A percentile compares a stretch with the other conserved stretches of the same genome.
Conservation (phyloP, 2,329 filamentous ascomycete genomes). For the Gaeumannomyces tritici region DNA sequence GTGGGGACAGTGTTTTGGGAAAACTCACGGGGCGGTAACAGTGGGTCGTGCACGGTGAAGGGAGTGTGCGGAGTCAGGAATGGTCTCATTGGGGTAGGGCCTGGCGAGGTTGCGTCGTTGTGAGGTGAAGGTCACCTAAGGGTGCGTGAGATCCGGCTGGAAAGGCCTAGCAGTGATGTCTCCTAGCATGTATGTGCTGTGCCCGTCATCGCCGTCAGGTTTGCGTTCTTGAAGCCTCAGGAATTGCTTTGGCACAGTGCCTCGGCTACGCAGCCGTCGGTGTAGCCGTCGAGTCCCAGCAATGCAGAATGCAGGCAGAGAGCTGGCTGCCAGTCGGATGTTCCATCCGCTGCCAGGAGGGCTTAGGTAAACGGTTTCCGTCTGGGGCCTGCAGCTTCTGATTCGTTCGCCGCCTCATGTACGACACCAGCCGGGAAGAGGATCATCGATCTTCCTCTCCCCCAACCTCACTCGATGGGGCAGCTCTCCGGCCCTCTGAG, state of each 20-base stretch:
- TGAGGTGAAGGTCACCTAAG: neutral
- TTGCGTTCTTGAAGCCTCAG: neutral
- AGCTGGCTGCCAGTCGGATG: neutral
- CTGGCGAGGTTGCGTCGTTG: neutral
- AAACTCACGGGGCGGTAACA: neutral
- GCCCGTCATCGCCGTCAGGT: neutral
- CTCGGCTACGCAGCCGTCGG: neutral
- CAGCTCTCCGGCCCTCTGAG: neutral
- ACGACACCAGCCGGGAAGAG: neutral
- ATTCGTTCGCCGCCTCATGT: constrained; percentile 2
- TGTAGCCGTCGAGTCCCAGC: neutral
- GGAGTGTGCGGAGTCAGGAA: no score
- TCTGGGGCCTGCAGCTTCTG: constrained; percentile 1
- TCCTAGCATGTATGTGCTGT: neutral
- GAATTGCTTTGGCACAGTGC: neutral
- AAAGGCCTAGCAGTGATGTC: neutral
- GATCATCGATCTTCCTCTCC: neutral
- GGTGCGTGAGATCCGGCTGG: neutral
- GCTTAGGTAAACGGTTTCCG: neutral
- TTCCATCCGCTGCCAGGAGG: neutral
- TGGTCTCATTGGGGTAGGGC: no score
- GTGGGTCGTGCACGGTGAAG: neutral
- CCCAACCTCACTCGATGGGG: neutral
- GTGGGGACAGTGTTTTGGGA: neutral
- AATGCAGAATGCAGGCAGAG: neutral